Conservation (phyloP, 2,329 filamentous ascomycete genomes). For the Metarhizium humberi region DNA sequence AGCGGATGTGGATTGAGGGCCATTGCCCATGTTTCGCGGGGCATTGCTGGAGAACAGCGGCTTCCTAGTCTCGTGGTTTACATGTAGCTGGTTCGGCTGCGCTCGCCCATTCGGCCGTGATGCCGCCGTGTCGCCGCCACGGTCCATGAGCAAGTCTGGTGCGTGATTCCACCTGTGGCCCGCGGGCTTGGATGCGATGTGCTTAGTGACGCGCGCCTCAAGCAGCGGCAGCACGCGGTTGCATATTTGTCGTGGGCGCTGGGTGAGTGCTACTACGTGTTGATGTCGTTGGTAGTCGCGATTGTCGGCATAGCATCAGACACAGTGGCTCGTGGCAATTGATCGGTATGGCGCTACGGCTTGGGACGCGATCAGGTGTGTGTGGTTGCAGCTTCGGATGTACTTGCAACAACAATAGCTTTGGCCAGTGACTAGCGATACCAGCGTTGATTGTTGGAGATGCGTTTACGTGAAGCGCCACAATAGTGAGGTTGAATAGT, state of each 20-base stretch:
- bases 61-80: constrained; percentile 31
- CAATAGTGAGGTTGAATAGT: too few species aligned
- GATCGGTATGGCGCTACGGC: neutral
- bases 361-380: neutral
- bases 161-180: neutral
- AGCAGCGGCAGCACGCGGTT: neutral
- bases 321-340: neutral
- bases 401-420: too few species aligned
- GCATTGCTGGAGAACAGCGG: constrained; percentile 26
- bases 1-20: neutral
- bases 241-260: constrained; percentile 3
- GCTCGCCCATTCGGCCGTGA: neutral
- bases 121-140: neutral
- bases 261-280: neutral
- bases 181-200: neutral
- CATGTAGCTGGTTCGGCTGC: constrained; percentile 19
- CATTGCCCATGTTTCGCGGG: constrained; percentile 11
- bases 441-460: too few species aligned
- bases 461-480: too few species aligned
- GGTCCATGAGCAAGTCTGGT: constrained; percentile 5
- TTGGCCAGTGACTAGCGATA: too few species aligned
- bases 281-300: neutral
- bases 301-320: neutral
- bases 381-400: neutral
- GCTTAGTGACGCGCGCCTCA: constrained; percentile 3